A percentile compares a stretch with the other conserved stretches of the same genome.
phyloP scores from a whole-genome alignment of 1,139 yeast genomes.

The Suhomyces anneliseae region DNA sequence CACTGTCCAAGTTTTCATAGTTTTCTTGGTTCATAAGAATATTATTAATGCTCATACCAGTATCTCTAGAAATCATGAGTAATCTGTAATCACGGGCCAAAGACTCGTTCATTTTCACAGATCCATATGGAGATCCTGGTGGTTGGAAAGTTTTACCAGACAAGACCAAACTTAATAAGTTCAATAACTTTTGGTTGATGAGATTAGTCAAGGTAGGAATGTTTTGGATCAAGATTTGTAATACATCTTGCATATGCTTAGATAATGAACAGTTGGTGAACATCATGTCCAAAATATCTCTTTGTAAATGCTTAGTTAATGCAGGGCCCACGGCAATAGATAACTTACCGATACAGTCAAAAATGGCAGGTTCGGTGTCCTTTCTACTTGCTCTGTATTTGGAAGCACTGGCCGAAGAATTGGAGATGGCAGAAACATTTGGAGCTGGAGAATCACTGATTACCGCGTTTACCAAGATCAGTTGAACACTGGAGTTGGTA shows the following conservation, averaged over 20 bases:
- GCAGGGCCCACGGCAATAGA: constrained; percentile 96
- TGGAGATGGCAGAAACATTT: constrained; percentile 22
- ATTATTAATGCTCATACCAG: constrained; percentile 43
- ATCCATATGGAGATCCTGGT: constrained; percentile 86
- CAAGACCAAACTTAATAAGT: constrained; percentile 71
- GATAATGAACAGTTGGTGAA: constrained; percentile 78
- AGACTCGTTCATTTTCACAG: constrained; percentile 59
- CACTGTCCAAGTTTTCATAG: constrained; percentile 49
- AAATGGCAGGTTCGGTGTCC: constrained; percentile 83
- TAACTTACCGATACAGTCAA: constrained; percentile 83
- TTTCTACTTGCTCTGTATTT: constrained; percentile 62
- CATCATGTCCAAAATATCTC: constrained; percentile 77
- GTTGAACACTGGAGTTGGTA: constrained; percentile 41
- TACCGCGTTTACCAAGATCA: constrained; percentile 45
- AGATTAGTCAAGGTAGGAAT: constrained; percentile 79
- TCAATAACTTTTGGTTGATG: constrained; percentile 70
- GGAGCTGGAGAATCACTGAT: constrained; percentile 23
- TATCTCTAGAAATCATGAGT: constrained; percentile 67
- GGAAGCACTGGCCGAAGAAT: constrained; percentile 40
- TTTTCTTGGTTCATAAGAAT: constrained; percentile 39
- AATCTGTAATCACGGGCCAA: constrained; percentile 79
- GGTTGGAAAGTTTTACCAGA: constrained; percentile 81
- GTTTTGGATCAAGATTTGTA: constrained; percentile 63
- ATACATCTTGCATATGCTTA: constrained; percentile 72
- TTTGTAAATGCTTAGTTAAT: constrained; percentile 80